These are phyloP conservation scores for Rhizophagus prolifer DNA, from an alignment of 192 early-diverging fungal species.

Conservation along the genomic window DNA sequence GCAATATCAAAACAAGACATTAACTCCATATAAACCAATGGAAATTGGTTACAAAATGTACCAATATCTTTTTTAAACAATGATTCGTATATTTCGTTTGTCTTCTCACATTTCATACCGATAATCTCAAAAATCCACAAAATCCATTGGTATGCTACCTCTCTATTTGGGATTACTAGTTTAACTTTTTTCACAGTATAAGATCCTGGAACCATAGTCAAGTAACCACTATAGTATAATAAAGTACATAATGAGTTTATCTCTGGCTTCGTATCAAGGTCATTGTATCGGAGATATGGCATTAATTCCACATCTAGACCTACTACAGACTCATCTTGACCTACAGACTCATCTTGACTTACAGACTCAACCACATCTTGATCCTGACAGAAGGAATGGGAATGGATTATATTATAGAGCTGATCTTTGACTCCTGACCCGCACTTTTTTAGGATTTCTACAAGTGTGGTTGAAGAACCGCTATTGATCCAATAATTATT, in stretches of 20 bases:
- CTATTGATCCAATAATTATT: conserved; percentile 23
- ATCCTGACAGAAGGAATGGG: neutral
- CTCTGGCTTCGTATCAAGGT: neutral
- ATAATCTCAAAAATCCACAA: neutral
- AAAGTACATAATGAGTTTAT: neutral
- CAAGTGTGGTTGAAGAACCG: neutral
- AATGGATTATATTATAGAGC: neutral
- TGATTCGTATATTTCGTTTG: neutral
- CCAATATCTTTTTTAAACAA: neutral
- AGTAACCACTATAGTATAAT: conserved; percentile 3
- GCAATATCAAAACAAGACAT: neutral
- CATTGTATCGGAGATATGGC: neutral
- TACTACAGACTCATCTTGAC: neutral
- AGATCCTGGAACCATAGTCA: neutral
- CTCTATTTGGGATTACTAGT: neutral
- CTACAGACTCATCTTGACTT: no score
- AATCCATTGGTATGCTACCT: neutral
- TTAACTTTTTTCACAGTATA: neutral
- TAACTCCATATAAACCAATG: neutral
- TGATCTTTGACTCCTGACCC: neutral
- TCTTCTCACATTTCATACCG: neutral
- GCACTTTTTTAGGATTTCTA: neutral
- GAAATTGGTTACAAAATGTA: neutral
- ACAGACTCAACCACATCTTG: no score
- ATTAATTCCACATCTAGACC: neutral